These are phyloP conservation scores for Candida gorgasii DNA, from an alignment of 805 yeast species.

Conservation along the genomic window DNA sequence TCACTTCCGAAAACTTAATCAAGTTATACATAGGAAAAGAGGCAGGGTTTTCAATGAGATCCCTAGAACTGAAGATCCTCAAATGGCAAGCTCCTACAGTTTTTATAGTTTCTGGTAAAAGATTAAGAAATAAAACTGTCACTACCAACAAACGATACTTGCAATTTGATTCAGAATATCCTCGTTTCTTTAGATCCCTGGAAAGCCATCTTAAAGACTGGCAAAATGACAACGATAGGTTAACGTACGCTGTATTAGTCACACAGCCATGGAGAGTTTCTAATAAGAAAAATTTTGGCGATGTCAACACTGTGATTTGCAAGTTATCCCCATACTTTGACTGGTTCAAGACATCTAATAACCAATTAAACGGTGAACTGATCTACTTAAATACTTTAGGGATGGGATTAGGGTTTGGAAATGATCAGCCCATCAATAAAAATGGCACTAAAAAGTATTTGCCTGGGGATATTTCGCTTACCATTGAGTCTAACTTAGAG, in stretches of 20 bases:
- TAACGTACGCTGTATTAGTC: constrained; percentile 65
- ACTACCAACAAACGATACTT: constrained; percentile 47
- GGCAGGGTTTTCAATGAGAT: constrained; percentile 84
- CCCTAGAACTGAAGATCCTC: constrained; percentile 78
- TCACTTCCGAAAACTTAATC: constrained; percentile 49
- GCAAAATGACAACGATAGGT: constrained; percentile 43
- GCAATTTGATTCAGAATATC: constrained; percentile 51
- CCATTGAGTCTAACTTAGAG: constrained; percentile 77
- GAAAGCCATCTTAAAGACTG: constrained; percentile 27
- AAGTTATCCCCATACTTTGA: constrained; percentile 70
- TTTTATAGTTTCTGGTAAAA: constrained; percentile 65
- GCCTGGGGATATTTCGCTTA: constrained; percentile 79
- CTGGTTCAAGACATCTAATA: constrained; percentile 35
- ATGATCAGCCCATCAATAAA: constrained; percentile 59
- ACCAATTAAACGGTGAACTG: constrained; percentile 35
- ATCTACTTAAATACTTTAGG: constrained; percentile 73
- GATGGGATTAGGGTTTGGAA: constrained; percentile 84
- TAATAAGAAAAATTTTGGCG: constrained; percentile 73
- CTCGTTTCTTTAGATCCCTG: constrained; percentile 30
- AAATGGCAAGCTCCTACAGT: constrained; percentile 91
- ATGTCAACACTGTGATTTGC: constrained; percentile 53
- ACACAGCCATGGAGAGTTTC: constrained; percentile 77
- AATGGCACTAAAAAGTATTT: constrained; percentile 44
- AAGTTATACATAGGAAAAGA: constrained; percentile 72
- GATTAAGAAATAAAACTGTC: constrained; percentile 38